A percentile compares a stretch with the other conserved stretches of the same genome.
These are phyloP conservation scores for Colletotrichum brevisporum DNA, from an alignment of 2,329 filamentous ascomycete genomes.

Conservation along the genomic window DNA sequence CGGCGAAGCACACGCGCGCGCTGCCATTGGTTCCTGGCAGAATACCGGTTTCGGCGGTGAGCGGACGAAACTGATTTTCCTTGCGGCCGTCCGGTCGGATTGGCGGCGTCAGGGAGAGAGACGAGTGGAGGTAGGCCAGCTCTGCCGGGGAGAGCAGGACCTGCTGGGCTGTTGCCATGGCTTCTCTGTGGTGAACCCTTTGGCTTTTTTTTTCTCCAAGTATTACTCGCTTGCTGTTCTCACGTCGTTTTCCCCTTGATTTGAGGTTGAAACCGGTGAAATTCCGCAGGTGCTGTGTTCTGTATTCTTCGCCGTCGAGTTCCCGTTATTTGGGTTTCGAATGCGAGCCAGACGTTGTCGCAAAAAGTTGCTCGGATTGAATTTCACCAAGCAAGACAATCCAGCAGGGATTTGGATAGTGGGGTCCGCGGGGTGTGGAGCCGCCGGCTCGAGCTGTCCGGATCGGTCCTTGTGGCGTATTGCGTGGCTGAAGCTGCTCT, in stretches of 20 bases:
- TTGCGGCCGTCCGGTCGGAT: constrained; percentile 90
- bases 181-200: background rate
- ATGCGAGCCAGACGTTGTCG: constrained; percentile 11
- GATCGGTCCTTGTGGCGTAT: constrained; percentile 29
- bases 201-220: no score
- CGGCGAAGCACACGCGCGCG: constrained; percentile 92
- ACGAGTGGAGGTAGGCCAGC: constrained; percentile 93
- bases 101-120: constrained; percentile 84
- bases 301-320: background rate
- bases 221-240: background rate
- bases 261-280: background rate
- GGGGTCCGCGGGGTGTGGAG: constrained; percentile 40
- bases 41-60: constrained; percentile 91
- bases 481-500: background rate
- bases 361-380: constrained; percentile 36
- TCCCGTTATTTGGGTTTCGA: constrained; percentile 1
- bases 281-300: background rate
- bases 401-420: constrained; percentile 35
- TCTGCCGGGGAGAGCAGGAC: constrained; percentile 93
- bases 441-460: constrained; percentile 37
- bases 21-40: constrained; percentile 92
- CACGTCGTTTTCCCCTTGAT: background rate
- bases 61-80: constrained; percentile 88
- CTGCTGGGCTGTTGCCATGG: constrained; percentile 62
- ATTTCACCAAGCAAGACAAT: constrained; percentile 26